Conservation (phyloP, 208 protist genomes). For the Trypanosoma platydactyli region DNA sequence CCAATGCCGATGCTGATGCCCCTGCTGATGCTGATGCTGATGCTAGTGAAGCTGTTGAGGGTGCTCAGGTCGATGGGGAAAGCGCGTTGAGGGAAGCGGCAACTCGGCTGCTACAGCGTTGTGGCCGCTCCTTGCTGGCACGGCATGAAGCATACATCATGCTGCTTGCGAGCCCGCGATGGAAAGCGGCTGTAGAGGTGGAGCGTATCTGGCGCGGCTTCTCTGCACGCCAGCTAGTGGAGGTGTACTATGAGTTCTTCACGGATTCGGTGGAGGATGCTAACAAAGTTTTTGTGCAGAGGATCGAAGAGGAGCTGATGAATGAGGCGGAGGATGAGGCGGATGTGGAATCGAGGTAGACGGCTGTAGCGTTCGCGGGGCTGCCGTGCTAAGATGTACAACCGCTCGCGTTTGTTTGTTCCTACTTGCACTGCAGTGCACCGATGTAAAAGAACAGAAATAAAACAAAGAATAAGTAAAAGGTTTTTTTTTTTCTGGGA, state of each 20-base stretch:
- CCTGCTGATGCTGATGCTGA: neutral
- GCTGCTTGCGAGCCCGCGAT: neutral
- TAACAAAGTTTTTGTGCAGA: constrained; percentile 13
- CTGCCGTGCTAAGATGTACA: neutral
- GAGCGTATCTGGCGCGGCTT: constrained; percentile 65
- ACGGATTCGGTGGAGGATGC: constrained; percentile 35
- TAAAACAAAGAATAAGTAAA: constrained; percentile 20
- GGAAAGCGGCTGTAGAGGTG: constrained; percentile 37
- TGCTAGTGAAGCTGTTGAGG: neutral
- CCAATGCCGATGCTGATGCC: neutral
- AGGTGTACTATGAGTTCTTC: constrained; percentile 67
- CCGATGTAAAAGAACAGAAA: no score
- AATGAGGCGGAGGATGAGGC: neutral
- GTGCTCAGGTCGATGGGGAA: no score
- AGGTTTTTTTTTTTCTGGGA: constrained; percentile 12
- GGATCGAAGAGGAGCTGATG: constrained; percentile 1
- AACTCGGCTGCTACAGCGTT: constrained; percentile 19
- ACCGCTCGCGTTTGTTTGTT: neutral
- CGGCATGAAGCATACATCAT: neutral
- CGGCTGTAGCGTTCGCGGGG: neutral
- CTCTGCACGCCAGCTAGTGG: constrained; percentile 34
- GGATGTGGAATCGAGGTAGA: neutral
- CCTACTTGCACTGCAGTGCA: neutral
- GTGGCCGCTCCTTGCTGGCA: constrained; percentile 7
- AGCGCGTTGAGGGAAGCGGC: neutral